Base-by-base conservation (phyloP, 768 basidiomycete genomes). In the Collybia nuda region DNA sequence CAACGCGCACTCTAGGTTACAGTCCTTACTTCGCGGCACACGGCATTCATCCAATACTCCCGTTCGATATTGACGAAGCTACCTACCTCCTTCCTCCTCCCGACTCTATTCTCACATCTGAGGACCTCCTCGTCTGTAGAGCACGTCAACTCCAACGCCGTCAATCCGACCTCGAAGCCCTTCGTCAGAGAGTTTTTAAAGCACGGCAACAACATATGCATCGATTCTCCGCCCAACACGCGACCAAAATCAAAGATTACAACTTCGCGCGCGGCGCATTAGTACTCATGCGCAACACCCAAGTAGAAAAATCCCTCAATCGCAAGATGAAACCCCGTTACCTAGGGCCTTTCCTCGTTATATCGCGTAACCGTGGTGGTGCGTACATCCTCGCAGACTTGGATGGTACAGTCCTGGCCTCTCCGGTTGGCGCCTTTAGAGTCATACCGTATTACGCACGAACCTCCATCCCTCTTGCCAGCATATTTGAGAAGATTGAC, bases 21-120 rank as follows among this genome's bases (percentile, higher is more conserved):
- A 68, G 65, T 5, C 68, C 67, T 2, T 71, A 64, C 47, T 69
- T 61, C 36, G 52, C 60, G 29, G 58, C 56, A 0, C 55, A 63
- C 40, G 57, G 68, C 1, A 32, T 62, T 3, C 55, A 67, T n/a
- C 65, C 66, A 12, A 19, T 66, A 9, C 55, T 63, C 0, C 64
- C 62, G 1, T 62, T 66, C 41, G 63, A 63, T 29, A 48, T 63
- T 38, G 32, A 44, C 0, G 44, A 62, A 45, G 61, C 61, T 14
- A 62, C 59, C 1, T 64, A 48, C 43, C 36, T 61, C 2, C n/a
- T 53, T 5, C 44, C 53, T 1, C 17, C 35, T 6, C 26, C 56
- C 23, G 17, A 26, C 32, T 14, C 19, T 2, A 24, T 26, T 2
- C 41, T 61, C 6, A 48, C 59, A 2, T 48, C 37, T 3, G 5